Conservation (phyloP, 768 basidiomycete genomes). For the Paxillus rubicundulus region DNA sequence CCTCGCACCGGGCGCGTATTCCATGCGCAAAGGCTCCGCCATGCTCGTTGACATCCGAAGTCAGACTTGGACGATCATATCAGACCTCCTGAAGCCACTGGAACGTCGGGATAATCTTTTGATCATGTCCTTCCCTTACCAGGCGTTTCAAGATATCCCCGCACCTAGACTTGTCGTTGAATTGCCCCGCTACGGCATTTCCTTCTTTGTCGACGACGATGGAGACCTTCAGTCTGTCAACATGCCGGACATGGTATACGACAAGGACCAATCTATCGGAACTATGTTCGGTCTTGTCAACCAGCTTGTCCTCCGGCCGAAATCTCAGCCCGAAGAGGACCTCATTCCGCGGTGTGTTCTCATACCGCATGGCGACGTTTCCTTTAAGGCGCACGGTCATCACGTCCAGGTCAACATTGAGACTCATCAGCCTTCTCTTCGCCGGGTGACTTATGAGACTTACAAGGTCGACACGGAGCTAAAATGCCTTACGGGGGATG, state of each 20-base stretch:
- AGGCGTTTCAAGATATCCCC: neutral
- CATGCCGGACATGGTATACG: conserved; percentile 37
- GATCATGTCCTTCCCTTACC: conserved; percentile 8
- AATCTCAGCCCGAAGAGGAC: neutral
- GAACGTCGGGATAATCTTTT: conserved; percentile 14
- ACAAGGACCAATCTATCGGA: conserved; percentile 36
- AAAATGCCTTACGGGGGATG: conserved; percentile 23
- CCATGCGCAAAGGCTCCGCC: neutral
- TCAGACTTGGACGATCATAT: conserved; percentile 18
- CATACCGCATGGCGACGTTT: conserved; percentile 7
- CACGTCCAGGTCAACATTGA: neutral
- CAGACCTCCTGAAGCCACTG: conserved; percentile 9
- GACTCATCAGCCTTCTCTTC: neutral
- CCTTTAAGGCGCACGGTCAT: neutral
- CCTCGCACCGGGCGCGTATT: neutral
- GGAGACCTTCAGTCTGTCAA: conserved; percentile 37
- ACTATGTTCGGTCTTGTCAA: conserved; percentile 40
- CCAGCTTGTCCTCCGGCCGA: conserved; percentile 36
- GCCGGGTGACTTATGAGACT: conserved; percentile 13
- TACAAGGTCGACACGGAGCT: conserved; percentile 27
- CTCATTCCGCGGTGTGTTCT: conserved; percentile 6
- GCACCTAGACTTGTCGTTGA: conserved; percentile 13
- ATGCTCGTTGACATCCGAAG: conserved; percentile 19
- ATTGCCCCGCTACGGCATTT: conserved; percentile 36
- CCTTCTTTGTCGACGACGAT: conserved; percentile 33